Percentiles rank a stretch among this genome's conserved stretches.
phyloP scores from a whole-genome alignment of 148 eudicot genomes.

The Nepenthes mirabilis region DNA sequence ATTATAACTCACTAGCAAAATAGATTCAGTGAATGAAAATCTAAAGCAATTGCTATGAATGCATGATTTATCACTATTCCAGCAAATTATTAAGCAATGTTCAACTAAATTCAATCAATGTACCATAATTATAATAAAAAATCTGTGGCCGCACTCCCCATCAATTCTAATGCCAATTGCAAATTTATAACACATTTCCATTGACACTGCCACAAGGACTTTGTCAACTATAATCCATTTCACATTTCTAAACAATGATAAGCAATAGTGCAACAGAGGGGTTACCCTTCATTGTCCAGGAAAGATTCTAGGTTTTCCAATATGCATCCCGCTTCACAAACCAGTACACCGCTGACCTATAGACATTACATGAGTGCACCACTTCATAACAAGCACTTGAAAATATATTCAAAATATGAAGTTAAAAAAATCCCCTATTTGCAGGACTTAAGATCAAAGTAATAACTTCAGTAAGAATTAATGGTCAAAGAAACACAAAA shows the following conservation, averaged over 20 bases:
- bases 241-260: not conserved
- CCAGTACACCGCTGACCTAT: slow-evolving; percentile 88
- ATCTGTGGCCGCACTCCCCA: not conserved
- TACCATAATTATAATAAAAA: too few relatives aligned
- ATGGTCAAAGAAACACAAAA: too few relatives aligned
- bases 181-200: too few relatives aligned
- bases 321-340: slow-evolving; percentile 98
- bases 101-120: slow-evolving; percentile 1
- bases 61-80: too few relatives aligned
- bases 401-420: not conserved
- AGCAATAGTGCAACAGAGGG: slow-evolving; percentile 9
- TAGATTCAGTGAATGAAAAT: not conserved
- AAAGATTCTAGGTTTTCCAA: slow-evolving; percentile 84
- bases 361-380: slow-evolving; percentile 5
- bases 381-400: slow-evolving; percentile 6
- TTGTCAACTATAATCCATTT: not conserved
- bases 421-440: not conserved
- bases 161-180: too few relatives aligned
- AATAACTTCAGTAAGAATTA: too few relatives aligned
- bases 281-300: slow-evolving; percentile 81
- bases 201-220: too few relatives aligned
- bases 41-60: not conserved
- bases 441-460: too few relatives aligned
- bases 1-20: not conserved
- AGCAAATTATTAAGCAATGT: not conserved